A percentile compares a stretch with the other conserved stretches of the same genome.
Conservation (phyloP, 495 filamentous ascomycete genomes). For the Hypoxylon lenormandii region DNA sequence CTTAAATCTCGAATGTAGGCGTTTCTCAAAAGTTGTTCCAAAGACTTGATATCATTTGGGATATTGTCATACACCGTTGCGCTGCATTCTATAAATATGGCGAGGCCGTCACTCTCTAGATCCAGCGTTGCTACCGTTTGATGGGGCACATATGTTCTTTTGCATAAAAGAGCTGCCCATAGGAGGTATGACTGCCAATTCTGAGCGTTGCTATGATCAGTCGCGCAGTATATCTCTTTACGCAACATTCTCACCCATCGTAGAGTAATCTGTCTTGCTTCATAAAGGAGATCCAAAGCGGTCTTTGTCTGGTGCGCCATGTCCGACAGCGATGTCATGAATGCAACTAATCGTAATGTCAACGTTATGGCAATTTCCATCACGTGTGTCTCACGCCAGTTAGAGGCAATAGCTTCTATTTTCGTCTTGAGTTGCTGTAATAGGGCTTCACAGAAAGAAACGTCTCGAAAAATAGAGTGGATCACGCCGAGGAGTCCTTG, state of each 20-base stretch:
- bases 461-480: conserved; percentile 61
- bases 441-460: conserved; percentile 58
- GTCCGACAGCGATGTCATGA: conserved; percentile 23
- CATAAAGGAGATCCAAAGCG: conserved; percentile 22
- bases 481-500: conserved; percentile 52
- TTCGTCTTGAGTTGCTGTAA: conserved; percentile 56
- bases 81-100: conserved; percentile 49
- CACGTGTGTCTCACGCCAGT: conserved; percentile 65
- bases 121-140: conserved; percentile 14
- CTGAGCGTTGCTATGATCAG: conserved; percentile 52
- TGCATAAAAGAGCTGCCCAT: conserved; percentile 63
- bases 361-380: conserved; percentile 64
- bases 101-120: conserved; percentile 28
- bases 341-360: conserved; percentile 46
- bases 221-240: conserved; percentile 57
- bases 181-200: conserved; percentile 57
- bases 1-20: conserved; percentile 45
- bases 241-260: conserved; percentile 63
- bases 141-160: conserved; percentile 60
- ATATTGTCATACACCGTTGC: conserved; percentile 47
- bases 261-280: conserved; percentile 35
- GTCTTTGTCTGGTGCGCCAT: background rate
- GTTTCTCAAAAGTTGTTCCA: conserved; percentile 31
- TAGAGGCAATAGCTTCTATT: conserved; percentile 56
- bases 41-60: conserved; percentile 26